Conservation (phyloP, 192 early-diverging fungal genomes). For the Entomortierella parvispora region DNA sequence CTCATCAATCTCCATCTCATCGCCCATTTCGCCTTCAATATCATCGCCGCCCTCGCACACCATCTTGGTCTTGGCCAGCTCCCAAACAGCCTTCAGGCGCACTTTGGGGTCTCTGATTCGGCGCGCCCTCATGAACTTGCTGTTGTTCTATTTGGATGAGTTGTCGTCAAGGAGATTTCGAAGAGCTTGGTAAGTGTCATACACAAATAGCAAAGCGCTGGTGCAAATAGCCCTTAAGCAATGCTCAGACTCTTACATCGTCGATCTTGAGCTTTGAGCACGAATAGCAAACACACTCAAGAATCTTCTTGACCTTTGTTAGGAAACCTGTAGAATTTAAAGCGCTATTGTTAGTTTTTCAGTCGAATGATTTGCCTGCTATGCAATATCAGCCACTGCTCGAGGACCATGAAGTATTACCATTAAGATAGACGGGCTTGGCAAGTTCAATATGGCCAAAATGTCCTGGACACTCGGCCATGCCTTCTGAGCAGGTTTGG, state of each 20-base stretch:
- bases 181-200: no score
- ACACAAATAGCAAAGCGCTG: not conserved
- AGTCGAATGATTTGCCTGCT: not conserved
- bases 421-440: slow-evolving; percentile 95
- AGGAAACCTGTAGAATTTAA: slow-evolving; percentile 78
- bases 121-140: slow-evolving; percentile 71
- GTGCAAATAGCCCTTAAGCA: slow-evolving; percentile 1
- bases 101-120: slow-evolving; percentile 74
- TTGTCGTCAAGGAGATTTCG: no score
- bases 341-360: slow-evolving; percentile 5
- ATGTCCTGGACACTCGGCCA: slow-evolving; percentile 97
- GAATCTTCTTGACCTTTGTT: slow-evolving; percentile 93
- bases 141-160: slow-evolving; percentile 60
- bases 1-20: slow-evolving; percentile 54
- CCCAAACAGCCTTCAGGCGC: slow-evolving; percentile 56
- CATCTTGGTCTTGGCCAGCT: slow-evolving; percentile 77
- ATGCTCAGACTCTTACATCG: slow-evolving; percentile 57
- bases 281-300: slow-evolving; percentile 95
- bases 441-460: slow-evolving; percentile 98
- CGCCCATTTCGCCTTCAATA: slow-evolving; percentile 63
- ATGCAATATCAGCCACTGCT: not conserved
- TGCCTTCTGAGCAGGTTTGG: slow-evolving; percentile 94
- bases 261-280: slow-evolving; percentile 96
- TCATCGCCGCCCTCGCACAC: slow-evolving; percentile 84
- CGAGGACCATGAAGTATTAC: slow-evolving; percentile 47